These are phyloP conservation scores for Hyphodiscus hymeniophilus DNA, from an alignment of 495 filamentous ascomycete species.

Conservation along the genomic window DNA sequence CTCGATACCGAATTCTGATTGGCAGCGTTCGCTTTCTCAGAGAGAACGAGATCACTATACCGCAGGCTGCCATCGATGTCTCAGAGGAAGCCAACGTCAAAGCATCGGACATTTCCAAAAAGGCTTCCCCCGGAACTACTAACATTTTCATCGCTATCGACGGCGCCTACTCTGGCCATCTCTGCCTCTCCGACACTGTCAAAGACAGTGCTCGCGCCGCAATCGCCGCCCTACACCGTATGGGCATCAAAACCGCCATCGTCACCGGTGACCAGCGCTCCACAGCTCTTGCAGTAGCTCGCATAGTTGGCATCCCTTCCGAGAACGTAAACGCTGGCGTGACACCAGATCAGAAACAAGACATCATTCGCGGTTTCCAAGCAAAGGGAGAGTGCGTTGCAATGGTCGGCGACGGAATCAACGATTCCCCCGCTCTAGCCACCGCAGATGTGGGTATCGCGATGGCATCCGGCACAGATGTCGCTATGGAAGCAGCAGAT, in stretches of 20 bases:
- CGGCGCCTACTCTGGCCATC: conserved; percentile 64
- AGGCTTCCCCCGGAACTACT: conserved; percentile 55
- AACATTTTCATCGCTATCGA: conserved; percentile 89
- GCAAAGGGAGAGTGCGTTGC: conserved; percentile 65
- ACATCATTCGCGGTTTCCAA: conserved; percentile 72
- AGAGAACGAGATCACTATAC: conserved; percentile 58
- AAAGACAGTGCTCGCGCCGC: conserved; percentile 80
- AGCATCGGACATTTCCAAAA: conserved; percentile 26
- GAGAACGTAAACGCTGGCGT: conserved; percentile 73
- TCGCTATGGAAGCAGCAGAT: conserved; percentile 95
- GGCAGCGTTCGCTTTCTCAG: conserved; percentile 74
- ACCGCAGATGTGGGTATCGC: conserved; percentile 91
- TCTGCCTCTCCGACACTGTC: conserved; percentile 81
- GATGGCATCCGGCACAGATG: conserved; percentile 86
- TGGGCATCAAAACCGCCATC: conserved; percentile 81
- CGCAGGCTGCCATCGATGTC: conserved; percentile 47
- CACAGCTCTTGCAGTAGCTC: conserved; percentile 74
- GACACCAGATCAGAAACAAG: conserved; percentile 80
- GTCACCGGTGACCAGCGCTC: conserved; percentile 87
- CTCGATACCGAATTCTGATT: conserved; percentile 68
- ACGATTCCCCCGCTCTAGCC: conserved; percentile 92
- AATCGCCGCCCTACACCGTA: conserved; percentile 71
- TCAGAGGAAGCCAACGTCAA: conserved; percentile 47
- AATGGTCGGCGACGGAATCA: conserved; percentile 99
- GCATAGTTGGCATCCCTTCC: conserved; percentile 69